Evolutionary conservation across 1,284 basidiomycete species (phyloP), one percentile per base, ranked within the genome.

Genomic region (Sphaerobolus stellatus): DNA sequence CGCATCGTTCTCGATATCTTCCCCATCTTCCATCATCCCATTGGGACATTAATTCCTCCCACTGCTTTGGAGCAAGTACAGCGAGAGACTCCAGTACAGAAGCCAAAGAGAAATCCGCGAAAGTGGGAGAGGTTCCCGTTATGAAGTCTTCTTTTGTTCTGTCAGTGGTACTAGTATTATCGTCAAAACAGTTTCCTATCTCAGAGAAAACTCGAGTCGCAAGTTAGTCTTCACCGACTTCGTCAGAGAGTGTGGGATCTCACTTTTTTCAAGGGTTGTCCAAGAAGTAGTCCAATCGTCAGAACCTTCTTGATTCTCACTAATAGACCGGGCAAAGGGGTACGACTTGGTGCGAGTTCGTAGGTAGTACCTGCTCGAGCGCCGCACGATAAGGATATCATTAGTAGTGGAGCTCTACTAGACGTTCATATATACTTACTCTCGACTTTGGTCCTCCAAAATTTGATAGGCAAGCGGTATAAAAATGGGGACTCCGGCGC

Each of bases 61-160:
- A 83, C 58, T 87, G 84, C 57, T 84, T 80, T 9, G 83, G 77
- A 16, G 84, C 78, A 63, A 86, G 79, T 51, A 77, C 74, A 65
- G 86, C 81, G 43, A 87, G 84, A 84, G 84, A 87, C 47, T 86
- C 77, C 48, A 87, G 64, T 27, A 86, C 77, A 0, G 86, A 80
- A 61, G 84, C 86, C 25, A 88, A 68, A 2, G 83, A 81, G 63
- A 88, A 88, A 61, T 88, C 86, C 0, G 83, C 84, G 61, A 87
- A 87, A 13, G 79, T 80, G 36, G 88, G 73, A 18, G 85, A 80
- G 41, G 75, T 70, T 2, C 86, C 86, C 78, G 81, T 83, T 24
- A 73, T 79, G 24, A 87, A 82, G 16, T 80, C 11, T n/a, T n/a
- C 82, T 60, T 86, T n/a, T n/a, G n/a, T 63, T 57, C 57, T 13